phyloP scores from a whole-genome alignment of 1,284 basidiomycete genomes.

The Cutaneotrichosporon cyanovorans region DNA sequence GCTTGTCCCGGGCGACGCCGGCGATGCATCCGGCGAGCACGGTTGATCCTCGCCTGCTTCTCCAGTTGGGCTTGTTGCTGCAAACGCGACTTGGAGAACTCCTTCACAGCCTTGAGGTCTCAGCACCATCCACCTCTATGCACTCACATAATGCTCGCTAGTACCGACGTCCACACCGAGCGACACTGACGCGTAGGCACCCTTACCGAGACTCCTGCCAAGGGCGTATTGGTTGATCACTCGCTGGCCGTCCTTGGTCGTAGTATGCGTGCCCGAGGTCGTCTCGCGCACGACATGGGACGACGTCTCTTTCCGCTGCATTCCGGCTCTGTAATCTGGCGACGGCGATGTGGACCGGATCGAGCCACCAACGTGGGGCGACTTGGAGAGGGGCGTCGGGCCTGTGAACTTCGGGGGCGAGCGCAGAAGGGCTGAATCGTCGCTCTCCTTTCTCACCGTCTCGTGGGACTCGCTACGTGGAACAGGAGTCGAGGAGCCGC shows the following conservation, averaged over 20 bases:
- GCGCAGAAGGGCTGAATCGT: conserved; percentile 3
- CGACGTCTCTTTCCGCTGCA: conserved; percentile 33
- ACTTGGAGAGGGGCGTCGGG: not conserved
- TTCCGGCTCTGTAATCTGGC: not conserved
- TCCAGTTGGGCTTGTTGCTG: conserved; percentile 34
- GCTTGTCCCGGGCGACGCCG: no score
- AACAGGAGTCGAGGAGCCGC: conserved; percentile 1
- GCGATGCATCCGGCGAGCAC: conserved; percentile 7
- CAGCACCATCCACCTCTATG: not conserved
- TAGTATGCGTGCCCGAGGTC: conserved; percentile 33
- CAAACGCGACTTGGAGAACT: conserved; percentile 45
- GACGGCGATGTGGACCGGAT: conserved; percentile 1
- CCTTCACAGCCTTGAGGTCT: conserved; percentile 43
- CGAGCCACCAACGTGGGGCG: not conserved
- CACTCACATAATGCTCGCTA: not conserved
- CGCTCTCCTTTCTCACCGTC: conserved; percentile 1
- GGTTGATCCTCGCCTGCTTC: conserved; percentile 18
- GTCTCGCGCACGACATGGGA: conserved; percentile 44
- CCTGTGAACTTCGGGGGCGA: conserved; percentile 1
- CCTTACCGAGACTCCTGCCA: conserved; percentile 41
- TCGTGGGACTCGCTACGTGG: not conserved
- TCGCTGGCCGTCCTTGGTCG: conserved; percentile 35
- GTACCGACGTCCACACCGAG: conserved; percentile 42
- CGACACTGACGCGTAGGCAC: conserved; percentile 45
- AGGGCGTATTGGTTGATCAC: conserved; percentile 46